phyloP scores from a whole-genome alignment of 257 asterid genomes.

The Ajuga chamaepitys region DNA sequence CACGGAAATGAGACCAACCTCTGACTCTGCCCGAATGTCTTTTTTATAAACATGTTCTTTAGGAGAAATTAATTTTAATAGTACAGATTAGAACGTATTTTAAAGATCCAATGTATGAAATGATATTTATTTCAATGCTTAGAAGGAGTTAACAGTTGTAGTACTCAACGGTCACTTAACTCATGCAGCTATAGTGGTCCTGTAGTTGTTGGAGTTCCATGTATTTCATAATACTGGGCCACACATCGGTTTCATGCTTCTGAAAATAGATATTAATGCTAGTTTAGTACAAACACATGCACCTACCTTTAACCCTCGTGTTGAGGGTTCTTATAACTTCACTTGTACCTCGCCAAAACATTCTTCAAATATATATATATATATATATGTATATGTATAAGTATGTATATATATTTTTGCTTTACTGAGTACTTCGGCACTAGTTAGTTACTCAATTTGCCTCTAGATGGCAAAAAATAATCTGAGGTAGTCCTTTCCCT shows the following conservation, averaged over 20 bases:
- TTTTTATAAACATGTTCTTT: neutral
- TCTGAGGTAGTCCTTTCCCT: slow-evolving; percentile 7
- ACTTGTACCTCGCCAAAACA: slow-evolving; percentile 1
- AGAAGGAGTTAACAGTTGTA: neutral
- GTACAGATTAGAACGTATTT: neutral
- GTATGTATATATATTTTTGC: too few species aligned
- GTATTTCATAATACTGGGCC: neutral
- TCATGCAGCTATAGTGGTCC: neutral
- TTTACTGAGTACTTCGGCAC: neutral
- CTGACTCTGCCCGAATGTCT: neutral
- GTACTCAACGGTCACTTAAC: neutral
- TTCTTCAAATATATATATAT: neutral
- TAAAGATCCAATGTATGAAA: neutral
- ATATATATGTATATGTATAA: too few species aligned
- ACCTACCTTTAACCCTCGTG: neutral
- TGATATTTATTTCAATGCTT: neutral
- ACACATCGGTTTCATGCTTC: neutral
- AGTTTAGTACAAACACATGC: neutral
- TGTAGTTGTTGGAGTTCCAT: neutral
- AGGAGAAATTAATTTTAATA: neutral
- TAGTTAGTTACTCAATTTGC: neutral
- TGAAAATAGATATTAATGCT: neutral
- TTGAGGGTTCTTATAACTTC: neutral
- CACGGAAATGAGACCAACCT: neutral
- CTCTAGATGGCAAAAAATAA: slow-evolving; percentile 1